These are phyloP conservation scores for Phytopythium delawarense DNA, from an alignment of 352 stramenopile species.

Conservation along the genomic window DNA sequence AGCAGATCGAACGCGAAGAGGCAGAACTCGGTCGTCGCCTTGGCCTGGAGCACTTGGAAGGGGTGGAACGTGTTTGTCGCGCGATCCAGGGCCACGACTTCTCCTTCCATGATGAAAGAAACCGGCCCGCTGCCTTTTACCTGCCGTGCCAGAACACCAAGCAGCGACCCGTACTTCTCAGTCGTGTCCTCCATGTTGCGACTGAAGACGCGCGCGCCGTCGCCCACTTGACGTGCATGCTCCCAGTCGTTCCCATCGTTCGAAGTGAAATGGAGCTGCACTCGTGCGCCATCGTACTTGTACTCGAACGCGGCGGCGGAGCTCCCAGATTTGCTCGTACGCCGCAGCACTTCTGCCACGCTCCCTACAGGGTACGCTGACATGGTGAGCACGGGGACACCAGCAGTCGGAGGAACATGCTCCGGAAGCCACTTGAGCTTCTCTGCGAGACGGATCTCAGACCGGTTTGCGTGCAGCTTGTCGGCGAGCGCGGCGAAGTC, in stretches of 20 bases:
- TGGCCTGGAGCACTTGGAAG: conserved; percentile 80
- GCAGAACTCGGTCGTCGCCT: conserved; percentile 65
- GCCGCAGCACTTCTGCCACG: conserved; percentile 39
- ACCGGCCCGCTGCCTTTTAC: conserved; percentile 14
- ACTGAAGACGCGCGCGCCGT: conserved; percentile 59
- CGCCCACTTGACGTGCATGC: conserved; percentile 3
- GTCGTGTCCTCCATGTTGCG: conserved; percentile 83
- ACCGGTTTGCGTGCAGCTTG: conserved; percentile 29
- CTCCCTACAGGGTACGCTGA: conserved; percentile 68
- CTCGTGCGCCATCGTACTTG: conserved; percentile 82
- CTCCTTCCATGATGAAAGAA: conserved; percentile 66
- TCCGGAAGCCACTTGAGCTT: conserved; percentile 26
- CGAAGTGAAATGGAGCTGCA: conserved; percentile 61
- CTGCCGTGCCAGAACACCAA: conserved; percentile 37
- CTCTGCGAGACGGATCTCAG: conserved; percentile 16
- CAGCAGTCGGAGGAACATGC: conserved; percentile 34
- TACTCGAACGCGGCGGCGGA: conserved; percentile 61
- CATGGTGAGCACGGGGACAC: conserved; percentile 76
- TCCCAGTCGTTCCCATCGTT: background rate
- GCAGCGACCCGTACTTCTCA: conserved; percentile 51
- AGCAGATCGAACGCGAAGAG: conserved; percentile 80
- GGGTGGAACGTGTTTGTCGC: conserved; percentile 41
- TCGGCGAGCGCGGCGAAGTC: conserved; percentile 52
- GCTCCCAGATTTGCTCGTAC: conserved; percentile 34
- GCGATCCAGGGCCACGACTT: conserved; percentile 70